Evolutionary conservation across 306 rosid genomes (phyloP), one percentile per base, ranked within the genome.

Genomic region (Vigna radiata): DNA sequence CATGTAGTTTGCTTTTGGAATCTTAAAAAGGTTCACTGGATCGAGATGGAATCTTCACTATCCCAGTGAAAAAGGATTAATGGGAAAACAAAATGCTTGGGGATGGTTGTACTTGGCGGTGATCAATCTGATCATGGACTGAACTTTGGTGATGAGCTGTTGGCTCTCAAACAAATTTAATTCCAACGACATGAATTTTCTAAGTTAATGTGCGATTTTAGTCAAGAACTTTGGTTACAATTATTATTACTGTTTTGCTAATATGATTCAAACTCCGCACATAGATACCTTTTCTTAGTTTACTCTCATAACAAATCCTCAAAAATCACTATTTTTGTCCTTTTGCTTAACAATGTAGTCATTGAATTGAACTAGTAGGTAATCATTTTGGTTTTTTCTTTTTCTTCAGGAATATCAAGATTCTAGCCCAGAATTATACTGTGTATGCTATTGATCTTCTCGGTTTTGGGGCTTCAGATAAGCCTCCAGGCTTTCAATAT

Each of bases 371-470:
- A 58, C 56, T 73, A 36, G 15, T 13, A 8, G 25, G 8, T 19
- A 53, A 77, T 66, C 31, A 7, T 19, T 43, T 58, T 23, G 0
- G 39, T 15, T 66, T 27, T 39, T 2, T 63, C 15, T 39, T 52
- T 3, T 68, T 19, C 47, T 83, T 58, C 91, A 90, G 98, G 92
- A 94, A 94, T 83, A 88, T 94, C 61, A 72, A 54, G 81, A 84
- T 89, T 12, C 75, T 94, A 60, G 73, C 93, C 56, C 81, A 88
- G 78, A 73, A 76, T 66, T 75, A 89, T 53, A 88, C 87, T 72
- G 97, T 94, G 56, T 94, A 91, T 88, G 98, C 91, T 46, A 88
- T 94, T 83, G 98, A 94, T 83, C 97, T 94, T 76, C 91, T 94
- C 59, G 98, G 98, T 31, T 91, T 94, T 86, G 98, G 98, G 17